phyloP scores from a whole-genome alignment of 1,284 basidiomycete genomes.

The Wolfiporia cocos region DNA sequence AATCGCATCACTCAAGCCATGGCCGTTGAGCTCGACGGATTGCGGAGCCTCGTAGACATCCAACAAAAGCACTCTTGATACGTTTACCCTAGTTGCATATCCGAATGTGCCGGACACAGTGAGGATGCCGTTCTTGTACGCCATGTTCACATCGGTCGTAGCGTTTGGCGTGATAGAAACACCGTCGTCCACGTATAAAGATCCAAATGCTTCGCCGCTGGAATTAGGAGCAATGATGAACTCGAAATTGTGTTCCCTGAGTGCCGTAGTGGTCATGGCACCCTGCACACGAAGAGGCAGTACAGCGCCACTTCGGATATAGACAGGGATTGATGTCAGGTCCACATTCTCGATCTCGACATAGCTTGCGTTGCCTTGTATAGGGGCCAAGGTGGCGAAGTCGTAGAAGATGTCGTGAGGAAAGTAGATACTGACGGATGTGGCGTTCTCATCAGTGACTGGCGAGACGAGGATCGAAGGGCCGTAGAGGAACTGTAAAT shows the following conservation, averaged over 20 bases:
- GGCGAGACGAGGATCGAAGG: conserved; percentile 63
- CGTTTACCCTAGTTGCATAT: conserved; percentile 37
- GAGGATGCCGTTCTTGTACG: conserved; percentile 36
- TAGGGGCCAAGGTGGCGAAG: conserved; percentile 43
- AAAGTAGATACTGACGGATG: conserved; percentile 54
- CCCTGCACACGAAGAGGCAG: conserved; percentile 47
- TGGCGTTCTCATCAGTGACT: conserved; percentile 56
- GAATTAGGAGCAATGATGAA: conserved; percentile 50
- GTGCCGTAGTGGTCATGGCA: conserved; percentile 53
- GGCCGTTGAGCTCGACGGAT: conserved; percentile 31
- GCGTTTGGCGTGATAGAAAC: conserved; percentile 40
- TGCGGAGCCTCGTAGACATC: conserved; percentile 30
- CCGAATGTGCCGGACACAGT: conserved; percentile 45
- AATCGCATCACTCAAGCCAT: conserved; percentile 12
- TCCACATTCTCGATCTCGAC: conserved; percentile 43
- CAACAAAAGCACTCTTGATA: conserved; percentile 39
- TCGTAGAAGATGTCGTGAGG: conserved; percentile 64
- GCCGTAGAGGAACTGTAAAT: conserved; percentile 67
- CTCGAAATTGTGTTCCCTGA: conserved; percentile 55
- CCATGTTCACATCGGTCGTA: conserved; percentile 40
- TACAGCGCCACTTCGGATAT: conserved; percentile 54
- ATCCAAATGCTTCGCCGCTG: conserved; percentile 42
- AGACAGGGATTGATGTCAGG: conserved; percentile 53
- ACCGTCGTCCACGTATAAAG: conserved; percentile 60
- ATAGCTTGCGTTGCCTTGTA: conserved; percentile 40